phyloP scores from a whole-genome alignment of 768 basidiomycete genomes.

The Boletus vermiculosoides region DNA sequence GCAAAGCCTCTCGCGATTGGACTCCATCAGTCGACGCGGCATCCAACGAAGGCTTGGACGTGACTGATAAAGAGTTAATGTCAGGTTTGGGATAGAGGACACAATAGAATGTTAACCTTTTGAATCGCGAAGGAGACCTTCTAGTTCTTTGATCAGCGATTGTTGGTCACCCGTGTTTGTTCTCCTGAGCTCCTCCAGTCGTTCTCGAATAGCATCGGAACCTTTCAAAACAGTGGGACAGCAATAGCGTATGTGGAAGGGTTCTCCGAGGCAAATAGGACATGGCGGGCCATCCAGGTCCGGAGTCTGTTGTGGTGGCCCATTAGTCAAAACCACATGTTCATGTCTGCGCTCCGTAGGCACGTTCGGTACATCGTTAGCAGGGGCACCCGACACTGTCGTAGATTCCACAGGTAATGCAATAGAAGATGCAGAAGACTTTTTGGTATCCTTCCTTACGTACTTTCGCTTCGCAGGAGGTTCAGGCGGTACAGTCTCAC shows the following conservation, averaged over 20 bases:
- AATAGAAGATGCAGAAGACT: slow-evolving; percentile 1
- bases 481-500: slow-evolving; percentile 1
- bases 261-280: slow-evolving; percentile 44
- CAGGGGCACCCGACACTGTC: neutral
- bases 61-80: slow-evolving; percentile 6
- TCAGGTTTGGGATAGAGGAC: slow-evolving; percentile 3
- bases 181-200: slow-evolving; percentile 44
- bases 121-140: slow-evolving; percentile 33
- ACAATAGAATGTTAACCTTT: slow-evolving; percentile 18
- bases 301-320: neutral
- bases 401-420: neutral
- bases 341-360: neutral
- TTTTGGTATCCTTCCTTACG: slow-evolving; percentile 10
- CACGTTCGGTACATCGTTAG: neutral
- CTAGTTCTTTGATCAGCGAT: slow-evolving; percentile 43
- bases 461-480: slow-evolving; percentile 9
- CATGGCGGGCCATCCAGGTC: slow-evolving; percentile 29
- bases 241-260: slow-evolving; percentile 46
- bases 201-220: slow-evolving; percentile 41
- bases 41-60: neutral
- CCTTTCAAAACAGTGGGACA: slow-evolving; percentile 51
- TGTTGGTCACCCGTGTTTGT: slow-evolving; percentile 17
- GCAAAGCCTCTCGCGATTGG: neutral
- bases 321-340: neutral
- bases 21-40: neutral